phyloP scores from a whole-genome alignment of 768 basidiomycete species.

The Macrolepiota fuliginosa region DNA sequence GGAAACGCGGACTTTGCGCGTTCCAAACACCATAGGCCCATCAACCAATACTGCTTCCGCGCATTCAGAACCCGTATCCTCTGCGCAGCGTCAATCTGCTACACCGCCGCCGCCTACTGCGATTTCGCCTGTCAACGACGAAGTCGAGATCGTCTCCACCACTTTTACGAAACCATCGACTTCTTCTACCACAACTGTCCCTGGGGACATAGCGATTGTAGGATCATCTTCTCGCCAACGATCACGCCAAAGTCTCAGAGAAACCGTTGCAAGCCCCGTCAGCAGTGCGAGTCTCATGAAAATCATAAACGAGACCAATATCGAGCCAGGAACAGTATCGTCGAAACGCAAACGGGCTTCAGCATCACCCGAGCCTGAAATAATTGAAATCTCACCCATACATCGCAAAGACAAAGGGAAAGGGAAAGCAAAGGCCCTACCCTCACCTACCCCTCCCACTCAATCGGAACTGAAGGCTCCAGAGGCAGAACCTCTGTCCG shows the following conservation, averaged over 20 bases:
- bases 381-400: constrained; percentile 12
- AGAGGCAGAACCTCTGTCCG: constrained; percentile 40
- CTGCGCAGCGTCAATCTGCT: background rate
- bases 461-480: constrained; percentile 17
- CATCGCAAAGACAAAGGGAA: constrained; percentile 8
- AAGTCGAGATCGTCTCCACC: background rate
- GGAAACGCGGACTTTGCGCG: background rate
- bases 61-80: background rate
- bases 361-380: constrained; percentile 14
- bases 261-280: background rate
- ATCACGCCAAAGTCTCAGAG: background rate
- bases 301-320: constrained; percentile 4
- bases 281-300: constrained; percentile 5
- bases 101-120: constrained; percentile 1
- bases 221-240: background rate
- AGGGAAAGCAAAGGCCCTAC: constrained; percentile 9
- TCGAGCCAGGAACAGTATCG: background rate
- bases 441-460: constrained; percentile 11
- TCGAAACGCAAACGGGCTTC: constrained; percentile 6
- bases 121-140: background rate
- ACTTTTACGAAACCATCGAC: background rate
- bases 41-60: background rate
- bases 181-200: background rate
- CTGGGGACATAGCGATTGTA: background rate
- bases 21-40: background rate